Conservation (phyloP, 768 basidiomycete genomes). For the Tubosaeta sp. region DNA sequence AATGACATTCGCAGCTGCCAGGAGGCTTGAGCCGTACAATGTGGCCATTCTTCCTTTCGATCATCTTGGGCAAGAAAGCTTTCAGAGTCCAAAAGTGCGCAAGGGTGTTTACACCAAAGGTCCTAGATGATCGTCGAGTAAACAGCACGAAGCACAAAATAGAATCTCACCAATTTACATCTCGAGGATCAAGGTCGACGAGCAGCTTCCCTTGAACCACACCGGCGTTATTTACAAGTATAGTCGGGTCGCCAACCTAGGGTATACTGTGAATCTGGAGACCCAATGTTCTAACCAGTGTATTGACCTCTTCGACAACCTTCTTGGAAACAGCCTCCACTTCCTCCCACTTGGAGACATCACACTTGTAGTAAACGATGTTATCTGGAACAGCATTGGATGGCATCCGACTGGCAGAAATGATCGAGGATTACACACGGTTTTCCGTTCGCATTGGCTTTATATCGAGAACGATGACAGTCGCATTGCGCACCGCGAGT, state of each 20-base stretch:
- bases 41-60: slow-evolving; percentile 75
- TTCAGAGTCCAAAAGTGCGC: slow-evolving; percentile 92
- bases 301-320: slow-evolving; percentile 70
- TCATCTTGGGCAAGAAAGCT: slow-evolving; percentile 87
- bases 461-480: slow-evolving; percentile 82
- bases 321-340: slow-evolving; percentile 71
- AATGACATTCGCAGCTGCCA: slow-evolving; percentile 1
- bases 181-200: slow-evolving; percentile 71
- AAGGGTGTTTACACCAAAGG: slow-evolving; percentile 84
- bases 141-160: neutral
- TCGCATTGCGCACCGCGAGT: slow-evolving; percentile 75
- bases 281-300: neutral
- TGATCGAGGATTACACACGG: slow-evolving; percentile 40
- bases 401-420: neutral
- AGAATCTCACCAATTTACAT: slow-evolving; percentile 86
- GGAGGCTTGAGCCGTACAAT: slow-evolving; percentile 50
- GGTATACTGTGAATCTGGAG: neutral
- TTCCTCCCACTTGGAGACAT: slow-evolving; percentile 85
- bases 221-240: slow-evolving; percentile 94
- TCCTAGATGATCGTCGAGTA: slow-evolving; percentile 43
- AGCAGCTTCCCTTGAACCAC: slow-evolving; percentile 87
- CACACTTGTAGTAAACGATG: slow-evolving; percentile 84
- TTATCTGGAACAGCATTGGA: slow-evolving; percentile 47
- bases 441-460: slow-evolving; percentile 75
- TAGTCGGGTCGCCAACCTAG: slow-evolving; percentile 83